Percentiles rank a stretch among this genome's conserved stretches.
Evolutionary conservation across 805 yeast species (phyloP).

Genomic region (Ascoidea rubescens): DNA sequence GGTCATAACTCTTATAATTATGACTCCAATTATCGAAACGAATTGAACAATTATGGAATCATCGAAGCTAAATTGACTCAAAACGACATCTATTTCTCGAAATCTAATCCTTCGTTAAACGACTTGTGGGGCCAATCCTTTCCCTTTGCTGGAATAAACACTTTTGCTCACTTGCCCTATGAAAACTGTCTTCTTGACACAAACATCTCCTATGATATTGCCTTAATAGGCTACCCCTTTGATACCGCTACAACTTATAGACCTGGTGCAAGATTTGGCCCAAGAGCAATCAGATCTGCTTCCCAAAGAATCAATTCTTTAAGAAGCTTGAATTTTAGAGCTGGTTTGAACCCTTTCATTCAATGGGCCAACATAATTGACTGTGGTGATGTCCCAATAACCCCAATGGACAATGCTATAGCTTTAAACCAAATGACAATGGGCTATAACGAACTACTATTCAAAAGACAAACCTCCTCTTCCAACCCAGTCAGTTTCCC

Average conservation of each 20-base stretch:
- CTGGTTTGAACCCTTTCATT: constrained; percentile 11
- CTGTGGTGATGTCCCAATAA: constrained; percentile 49
- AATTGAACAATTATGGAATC: too few relatives aligned
- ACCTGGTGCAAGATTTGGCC: constrained; percentile 79
- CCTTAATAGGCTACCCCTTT: constrained; percentile 67
- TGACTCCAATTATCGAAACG: too few relatives aligned
- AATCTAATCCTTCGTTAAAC: constrained; percentile 27
- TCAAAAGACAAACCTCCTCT: constrained; percentile 23
- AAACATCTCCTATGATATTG: constrained; percentile 45
- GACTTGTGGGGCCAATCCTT: constrained; percentile 62
- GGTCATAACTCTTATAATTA: too few relatives aligned
- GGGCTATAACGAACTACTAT: constrained; percentile 34
- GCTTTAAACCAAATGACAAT: constrained; percentile 36
- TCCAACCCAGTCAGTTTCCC: constrained; percentile 14
- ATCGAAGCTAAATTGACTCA: neutral
- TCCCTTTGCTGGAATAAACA: constrained; percentile 55
- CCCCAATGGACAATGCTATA: constrained; percentile 44
- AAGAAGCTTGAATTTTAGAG: constrained; percentile 8
- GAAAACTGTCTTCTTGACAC: constrained; percentile 41
- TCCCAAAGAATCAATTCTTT: constrained; percentile 26
- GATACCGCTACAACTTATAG: constrained; percentile 73
- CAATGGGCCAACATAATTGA: constrained; percentile 28
- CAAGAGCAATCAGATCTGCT: constrained; percentile 52
- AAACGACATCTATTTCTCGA: too few relatives aligned
- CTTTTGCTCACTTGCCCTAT: constrained; percentile 63